Evolutionary conservation across 164 flowering plant species (phyloP), one percentile per base, ranked within the genome.

Genomic region (Santalum album): DNA sequence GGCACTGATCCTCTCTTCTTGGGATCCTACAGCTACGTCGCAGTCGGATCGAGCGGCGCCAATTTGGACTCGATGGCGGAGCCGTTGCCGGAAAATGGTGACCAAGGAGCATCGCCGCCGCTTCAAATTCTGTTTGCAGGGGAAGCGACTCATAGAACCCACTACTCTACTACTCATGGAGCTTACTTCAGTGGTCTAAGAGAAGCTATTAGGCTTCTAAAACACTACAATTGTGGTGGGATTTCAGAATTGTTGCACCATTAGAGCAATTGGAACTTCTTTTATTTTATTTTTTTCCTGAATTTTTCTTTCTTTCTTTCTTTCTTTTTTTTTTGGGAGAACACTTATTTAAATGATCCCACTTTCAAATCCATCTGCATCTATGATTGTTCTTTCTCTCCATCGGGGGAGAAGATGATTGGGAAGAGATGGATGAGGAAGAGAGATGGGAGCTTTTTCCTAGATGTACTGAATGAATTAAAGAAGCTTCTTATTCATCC

Each of bases 121-220:
- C 85, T 92, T 39, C 99, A 92, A 68, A 77, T 92, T 46, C 73
- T 92, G 51, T 92, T 92, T 76, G 99, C 99, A 59, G 99, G 99
- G 25, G 99, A 92, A 68, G 99, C 99, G 36, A 92, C 99, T 20
- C 97, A 92, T 50, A 83, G 91, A 76, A 85, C 95, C 47, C 99
- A 92, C 50, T 92, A 92, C 56, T 89, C 99, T 12, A 92, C 99
- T 2, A 92, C 99, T 55, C 99, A 92, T 74, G 99, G 99, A 25
- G 99, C 99, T 67, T 92, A 89, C 54, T 82, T 81, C 44, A 92
- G 99, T 72, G 99, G 99, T 29, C 66, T 85, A 44, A 87, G 99
- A 61, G 99, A 92, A 81, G 99, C 97, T 53, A 77, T 73, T 65
- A 89, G 99, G 81, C 91, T 92, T 56, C 89, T 92, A 54, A 74